Evolutionary conservation across 2,329 filamentous ascomycete species (phyloP), one percentile per base, ranked within the genome.

Genomic region (Colletotrichum spinosum): DNA sequence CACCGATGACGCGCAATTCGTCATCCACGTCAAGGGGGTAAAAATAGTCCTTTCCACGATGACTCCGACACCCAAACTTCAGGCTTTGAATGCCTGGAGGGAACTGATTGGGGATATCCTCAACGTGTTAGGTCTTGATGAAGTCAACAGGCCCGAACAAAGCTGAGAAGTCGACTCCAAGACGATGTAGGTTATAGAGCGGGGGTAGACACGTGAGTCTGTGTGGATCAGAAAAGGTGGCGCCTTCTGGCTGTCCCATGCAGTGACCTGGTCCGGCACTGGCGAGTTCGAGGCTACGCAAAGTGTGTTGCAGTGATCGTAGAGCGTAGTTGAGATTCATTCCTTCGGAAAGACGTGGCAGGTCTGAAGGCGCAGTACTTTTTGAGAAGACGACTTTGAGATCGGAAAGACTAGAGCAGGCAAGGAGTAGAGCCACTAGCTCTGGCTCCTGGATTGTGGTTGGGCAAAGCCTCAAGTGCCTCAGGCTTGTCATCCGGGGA

Each of bases 361-460:
- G 15, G 7, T 48, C 10, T 7, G 15, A 12, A 17, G 34, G 34
- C 13, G 10, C 4, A 35, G n/a, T 46, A 13, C 11, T n/a, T 4
- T 25, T 37, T 6, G 33, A 13, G 13, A 17, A 39, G 35, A 44
- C 33, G 11, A 38, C 34, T 2, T 12, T n/a, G n/a, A 39, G 54
- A 5, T 8, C 4, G 33, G 25, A n/a, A n/a, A 33, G 44, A 35
- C 25, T 48, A 33, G 8, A 6, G 33, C 15, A 48, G 12, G 34
- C 42, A 45, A 44, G 54, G 7, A 11, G 25, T 15, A 37, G 5
- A 4, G 17, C 54, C 2, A 38, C 54, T 2, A 33, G 42, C 53
- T 17, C 53, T 17, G 33, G 49, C 34, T 52, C 49, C 38, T 38
- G 49, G 49, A 52, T 52, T 33, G 25, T 37, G 15, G 49, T 15